phyloP scores from a whole-genome alignment of 2,329 filamentous ascomycete species.

The Ophiostoma sp. region DNA sequence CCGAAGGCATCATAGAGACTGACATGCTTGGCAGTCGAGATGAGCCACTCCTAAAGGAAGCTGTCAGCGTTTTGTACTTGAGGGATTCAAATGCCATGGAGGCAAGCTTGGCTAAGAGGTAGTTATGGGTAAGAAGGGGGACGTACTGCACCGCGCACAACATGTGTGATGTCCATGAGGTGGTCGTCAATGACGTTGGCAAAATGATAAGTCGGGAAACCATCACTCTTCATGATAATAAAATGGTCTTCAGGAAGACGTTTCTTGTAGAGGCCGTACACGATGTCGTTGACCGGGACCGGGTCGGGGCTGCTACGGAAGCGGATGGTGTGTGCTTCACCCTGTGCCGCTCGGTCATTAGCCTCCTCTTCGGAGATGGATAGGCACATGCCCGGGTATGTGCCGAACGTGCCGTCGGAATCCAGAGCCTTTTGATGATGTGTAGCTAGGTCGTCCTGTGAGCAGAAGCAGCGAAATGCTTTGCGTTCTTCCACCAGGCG shows the following conservation, averaged over 20 bases:
- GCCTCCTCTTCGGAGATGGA: conserved; percentile 62
- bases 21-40: conserved; percentile 73
- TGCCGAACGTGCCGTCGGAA: conserved; percentile 40
- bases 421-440: conserved; percentile 60
- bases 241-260: conserved; percentile 65
- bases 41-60: conserved; percentile 81
- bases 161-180: conserved; percentile 90
- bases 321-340: conserved; percentile 70
- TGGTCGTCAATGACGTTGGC: conserved; percentile 97
- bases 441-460: conserved; percentile 60
- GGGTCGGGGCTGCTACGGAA: conserved; percentile 61
- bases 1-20: conserved; percentile 70
- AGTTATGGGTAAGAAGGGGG: background rate
- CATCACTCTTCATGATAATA: conserved; percentile 85
- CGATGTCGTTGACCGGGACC: conserved; percentile 65
- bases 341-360: conserved; percentile 59
- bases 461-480: conserved; percentile 94
- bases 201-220: conserved; percentile 91
- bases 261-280: conserved; percentile 66
- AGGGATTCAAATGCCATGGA: background rate
- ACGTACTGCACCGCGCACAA: conserved; percentile 74
- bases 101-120: background rate
- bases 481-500: conserved; percentile 62
- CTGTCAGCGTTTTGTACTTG: background rate
- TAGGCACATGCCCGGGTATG: conserved; percentile 62